phyloP scores from a whole-genome alignment of 352 stramenopile species.

The Pythium scleroteichum region DNA sequence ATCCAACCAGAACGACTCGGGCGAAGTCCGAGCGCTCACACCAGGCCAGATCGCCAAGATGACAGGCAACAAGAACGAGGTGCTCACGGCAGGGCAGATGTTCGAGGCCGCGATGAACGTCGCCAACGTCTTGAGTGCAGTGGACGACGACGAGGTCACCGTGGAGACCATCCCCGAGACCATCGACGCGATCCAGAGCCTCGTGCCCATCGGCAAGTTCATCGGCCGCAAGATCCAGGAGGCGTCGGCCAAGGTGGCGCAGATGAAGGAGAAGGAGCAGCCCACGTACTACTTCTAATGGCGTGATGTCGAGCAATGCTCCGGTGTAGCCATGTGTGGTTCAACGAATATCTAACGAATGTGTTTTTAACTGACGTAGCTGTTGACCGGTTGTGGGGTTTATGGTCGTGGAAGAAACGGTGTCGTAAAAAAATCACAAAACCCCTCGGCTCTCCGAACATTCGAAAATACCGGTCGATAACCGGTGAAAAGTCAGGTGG shows the following conservation, averaged over 20 bases:
- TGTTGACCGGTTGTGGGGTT: not conserved
- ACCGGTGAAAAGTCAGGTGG: slow-evolving; percentile 9
- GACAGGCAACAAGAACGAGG: slow-evolving; percentile 2
- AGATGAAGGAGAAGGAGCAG: slow-evolving; percentile 21
- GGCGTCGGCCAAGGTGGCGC: slow-evolving; percentile 13
- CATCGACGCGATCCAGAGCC: slow-evolving; percentile 18
- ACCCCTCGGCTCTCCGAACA: slow-evolving; percentile 6
- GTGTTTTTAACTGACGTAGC: not conserved
- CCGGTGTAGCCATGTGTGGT: slow-evolving; percentile 22
- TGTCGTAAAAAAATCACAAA: not conserved
- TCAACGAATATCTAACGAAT: not conserved
- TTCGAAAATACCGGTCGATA: slow-evolving; percentile 3
- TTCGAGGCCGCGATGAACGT: slow-evolving; percentile 16
- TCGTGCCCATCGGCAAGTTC: slow-evolving; percentile 26
- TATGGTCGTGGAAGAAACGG: not conserved
- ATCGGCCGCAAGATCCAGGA: slow-evolving; percentile 26
- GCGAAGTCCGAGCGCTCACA: slow-evolving; percentile 15
- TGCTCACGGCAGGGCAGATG: slow-evolving; percentile 14
- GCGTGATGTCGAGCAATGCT: not conserved
- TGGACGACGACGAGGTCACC: slow-evolving; percentile 6
- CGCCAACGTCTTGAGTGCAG: slow-evolving; percentile 7
- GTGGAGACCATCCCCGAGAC: slow-evolving; percentile 15
- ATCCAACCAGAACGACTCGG: not conserved
- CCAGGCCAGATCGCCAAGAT: slow-evolving; percentile 26
- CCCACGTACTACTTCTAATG: slow-evolving; percentile 24